Evolutionary conservation across 768 basidiomycete genomes (phyloP).

Genomic region (Amanita muscaria): DNA sequence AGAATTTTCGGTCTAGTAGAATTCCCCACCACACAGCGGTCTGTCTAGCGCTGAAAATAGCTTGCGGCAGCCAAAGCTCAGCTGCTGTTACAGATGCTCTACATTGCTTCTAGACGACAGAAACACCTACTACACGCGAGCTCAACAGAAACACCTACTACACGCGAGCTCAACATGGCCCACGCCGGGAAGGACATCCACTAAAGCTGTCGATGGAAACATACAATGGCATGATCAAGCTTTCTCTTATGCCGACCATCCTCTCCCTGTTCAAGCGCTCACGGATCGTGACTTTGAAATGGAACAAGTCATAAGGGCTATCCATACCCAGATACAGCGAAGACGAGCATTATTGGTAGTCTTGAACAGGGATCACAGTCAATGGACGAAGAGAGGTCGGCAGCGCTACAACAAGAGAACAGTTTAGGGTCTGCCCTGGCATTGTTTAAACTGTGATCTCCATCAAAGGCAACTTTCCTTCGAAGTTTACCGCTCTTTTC

Average conservation of each 20-base stretch:
- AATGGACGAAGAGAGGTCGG: constrained; percentile 35
- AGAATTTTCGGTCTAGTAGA: too few relatives aligned
- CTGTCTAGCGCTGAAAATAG: constrained; percentile 20
- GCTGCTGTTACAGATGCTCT: constrained; percentile 25
- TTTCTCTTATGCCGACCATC: constrained; percentile 55
- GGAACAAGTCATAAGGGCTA: constrained; percentile 29
- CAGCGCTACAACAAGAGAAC: constrained; percentile 47
- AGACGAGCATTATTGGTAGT: constrained; percentile 18
- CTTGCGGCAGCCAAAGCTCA: too few relatives aligned
- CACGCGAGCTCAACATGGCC: constrained; percentile 60
- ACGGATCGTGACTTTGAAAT: constrained; percentile 67
- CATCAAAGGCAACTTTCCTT: constrained; percentile 22
- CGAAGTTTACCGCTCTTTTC: constrained; percentile 41
- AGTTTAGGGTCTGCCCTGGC: constrained; percentile 66
- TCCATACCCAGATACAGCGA: constrained; percentile 35
- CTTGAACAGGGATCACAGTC: too few relatives aligned
- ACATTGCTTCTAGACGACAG: constrained; percentile 21
- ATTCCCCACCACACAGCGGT: constrained; percentile 15
- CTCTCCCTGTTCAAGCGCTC: constrained; percentile 50
- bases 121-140: constrained; percentile 34
- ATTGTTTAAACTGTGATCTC: constrained; percentile 53
- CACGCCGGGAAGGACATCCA: too few relatives aligned
- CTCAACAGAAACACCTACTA: too few relatives aligned
- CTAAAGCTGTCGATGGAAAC: constrained; percentile 58
- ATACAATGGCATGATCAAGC: too few relatives aligned